Base-by-base conservation (phyloP, 805 yeast species). In the Helenozyma baotianmanensis region DNA sequence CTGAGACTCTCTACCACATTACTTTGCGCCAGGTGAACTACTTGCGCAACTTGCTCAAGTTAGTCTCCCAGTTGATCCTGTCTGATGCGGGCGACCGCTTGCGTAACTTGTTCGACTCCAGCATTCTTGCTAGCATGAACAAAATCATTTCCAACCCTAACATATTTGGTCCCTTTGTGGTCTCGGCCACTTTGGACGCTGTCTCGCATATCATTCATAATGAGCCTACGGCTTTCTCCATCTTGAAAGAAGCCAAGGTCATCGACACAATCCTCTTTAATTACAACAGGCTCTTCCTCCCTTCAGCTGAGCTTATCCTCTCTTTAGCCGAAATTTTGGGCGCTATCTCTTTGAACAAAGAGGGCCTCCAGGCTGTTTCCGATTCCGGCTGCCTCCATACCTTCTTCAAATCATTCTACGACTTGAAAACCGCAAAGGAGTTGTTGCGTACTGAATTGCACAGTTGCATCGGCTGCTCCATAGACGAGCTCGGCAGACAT, bases 191-290 rank as follows among this genome's bases (percentile, higher is more conserved):
- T 0, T 54, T 89, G 23, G 80, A 77, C 39, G 72, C 80, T 9
- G 69, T 87, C 14, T 72, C 81, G 25, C 72, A 72, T 9, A 84
- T 87, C 38, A 78, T 89, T 18, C 90, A 89, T 52, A 83, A 82
- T 44, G 97, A 90, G 48, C 96, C 97, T 7, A 87, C 96, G 0
- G 85, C 95, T 3, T 89, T 72, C 49, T 71, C 82, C 2, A 79
- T 89, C 25, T 66, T 89, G 43, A 79, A 76, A 25, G 97, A 89
- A 53, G 81, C 94, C 0, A 74, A 76, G 1, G 76, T 84, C 1
- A 76, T 89, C 23, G 82, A 81, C 29, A 62, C 75, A 2, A 68
- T 88, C 23, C 54, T 88, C 30, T 69, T 70, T 9, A 69, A 78
- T 29, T 80, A 82, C 49, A 69, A 68, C 10, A 49, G 53, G 0